Evolutionary conservation across 805 yeast genomes (phyloP).

Genomic region (Pichia eremophila): DNA sequence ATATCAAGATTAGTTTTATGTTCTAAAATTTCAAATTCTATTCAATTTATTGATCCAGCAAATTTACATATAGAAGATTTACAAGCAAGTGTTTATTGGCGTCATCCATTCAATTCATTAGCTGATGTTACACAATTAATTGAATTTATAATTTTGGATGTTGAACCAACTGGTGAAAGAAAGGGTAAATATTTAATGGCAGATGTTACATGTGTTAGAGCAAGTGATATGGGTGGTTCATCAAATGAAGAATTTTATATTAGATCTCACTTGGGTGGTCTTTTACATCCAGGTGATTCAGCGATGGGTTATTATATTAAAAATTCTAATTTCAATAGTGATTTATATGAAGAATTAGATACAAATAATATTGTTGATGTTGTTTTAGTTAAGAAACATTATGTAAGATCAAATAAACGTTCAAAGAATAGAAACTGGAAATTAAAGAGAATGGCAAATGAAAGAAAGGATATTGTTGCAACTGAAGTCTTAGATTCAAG

Average conservation of each 20-base stretch:
- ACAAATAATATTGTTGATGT: slow-evolving; percentile 71
- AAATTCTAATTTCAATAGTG: slow-evolving; percentile 83
- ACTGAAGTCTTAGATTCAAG: slow-evolving; percentile 34
- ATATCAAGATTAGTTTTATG: slow-evolving; percentile 77
- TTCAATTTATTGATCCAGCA: slow-evolving; percentile 81
- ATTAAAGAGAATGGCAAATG: slow-evolving; percentile 95
- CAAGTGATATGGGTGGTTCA: slow-evolving; percentile 79
- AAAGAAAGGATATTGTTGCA: slow-evolving; percentile 82
- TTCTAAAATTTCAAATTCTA: slow-evolving; percentile 67
- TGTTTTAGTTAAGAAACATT: slow-evolving; percentile 78
- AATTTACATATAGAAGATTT: slow-evolving; percentile 75
- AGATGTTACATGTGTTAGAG: slow-evolving; percentile 84
- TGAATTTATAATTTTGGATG: slow-evolving; percentile 87
- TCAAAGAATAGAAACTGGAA: slow-evolving; percentile 79
- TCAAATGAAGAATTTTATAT: slow-evolving; percentile 68
- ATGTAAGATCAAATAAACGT: slow-evolving; percentile 69
- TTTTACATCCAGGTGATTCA: slow-evolving; percentile 93
- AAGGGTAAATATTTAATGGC: slow-evolving; percentile 77
- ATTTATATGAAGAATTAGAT: slow-evolving; percentile 65
- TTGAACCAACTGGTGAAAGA: slow-evolving; percentile 80
- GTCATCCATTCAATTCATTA: slow-evolving; percentile 68
- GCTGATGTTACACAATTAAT: slow-evolving; percentile 67
- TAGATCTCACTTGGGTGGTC: slow-evolving; percentile 87
- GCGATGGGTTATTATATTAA: slow-evolving; percentile 83
- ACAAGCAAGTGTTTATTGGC: slow-evolving; percentile 66